Evolutionary conservation across 495 filamentous ascomycete genomes (phyloP), one percentile per base, ranked within the genome.

Genomic region (Parmelia sp.): DNA sequence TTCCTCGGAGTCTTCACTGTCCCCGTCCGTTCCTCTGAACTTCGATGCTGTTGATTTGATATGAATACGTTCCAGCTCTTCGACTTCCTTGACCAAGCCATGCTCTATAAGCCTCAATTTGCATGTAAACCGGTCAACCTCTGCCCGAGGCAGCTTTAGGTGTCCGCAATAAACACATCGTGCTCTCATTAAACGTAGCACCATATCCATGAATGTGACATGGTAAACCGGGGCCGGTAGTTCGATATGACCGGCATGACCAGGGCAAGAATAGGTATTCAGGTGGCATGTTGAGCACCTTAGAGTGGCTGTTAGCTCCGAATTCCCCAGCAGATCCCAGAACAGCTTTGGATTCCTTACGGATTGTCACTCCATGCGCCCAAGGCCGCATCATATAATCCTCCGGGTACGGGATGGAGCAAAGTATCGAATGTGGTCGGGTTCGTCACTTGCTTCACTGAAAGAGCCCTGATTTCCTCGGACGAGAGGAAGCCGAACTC

Each of bases 191-290:
- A 99, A 77, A 35, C 90, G 85, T 60, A 92, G 82, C 60, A 90
- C 79, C 74, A 96, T 93, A 72, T 95, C 91, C 80, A 99, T 88
- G 74, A 96, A 96, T 1, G 90, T 87, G 31, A 91, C 88, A 77
- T 97, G 93, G 73, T 97, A 99, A 58, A 96, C 86, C 51, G 88
- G 89, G 15, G 92, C 86, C 5, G 95, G 92, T 33, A 99, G 85
- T 68, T 96, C 91, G 73, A 99, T 95, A 73, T 97, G 94, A 58
- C 95, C 95, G 39, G 86, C 82, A 78, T 99, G 95, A 64, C 95
- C 95, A 14, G 94, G 91, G 74, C 94, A 99, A 60, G 84, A 84
- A 66, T 83, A 83, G 66, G 83, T 84, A 67, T 84, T 85, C 68
- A 92, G 80, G 67, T 90, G 87, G 73, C 92, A 97, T 76, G 92